Evolutionary conservation across 306 rosid genomes (phyloP), one percentile per base, ranked within the genome.

Genomic region (Boehmeria nivea): DNA sequence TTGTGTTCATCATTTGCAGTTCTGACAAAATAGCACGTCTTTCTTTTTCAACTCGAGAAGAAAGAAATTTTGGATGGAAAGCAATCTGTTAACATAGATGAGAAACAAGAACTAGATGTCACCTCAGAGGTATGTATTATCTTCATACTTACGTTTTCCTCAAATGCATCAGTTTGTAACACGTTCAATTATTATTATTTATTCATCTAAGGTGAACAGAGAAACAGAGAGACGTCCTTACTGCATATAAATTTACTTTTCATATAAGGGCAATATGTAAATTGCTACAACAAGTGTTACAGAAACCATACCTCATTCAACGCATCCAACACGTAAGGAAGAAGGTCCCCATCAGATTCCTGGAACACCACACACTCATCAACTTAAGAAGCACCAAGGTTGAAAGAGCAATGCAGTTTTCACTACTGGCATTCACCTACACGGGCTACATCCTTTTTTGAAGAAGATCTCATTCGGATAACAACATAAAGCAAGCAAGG

Each of bases 1-100:
- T 87, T 19, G 99, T 91, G 66, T 91, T 91, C 99, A 91, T 87
- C 99, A 91, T 91, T 72, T 91, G 99, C 69, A 91, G 80, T 77
- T 91, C 96, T 24, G 99, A 91, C 53, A 91, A 96, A 64, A 91
- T 91, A 40, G 99, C 99, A 55, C 94, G 95, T 46, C 96, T 80
- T 74, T 91, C 99, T 56, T 91, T 91, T 72, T 91, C 99, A 75
- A 91, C 87, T 63, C 99, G 81, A 57, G 99, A 91, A 58, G 99
- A 60, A 71, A 91, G 99, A 68, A 91, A 91, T 69, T 85, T 91
- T 6, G 99, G 99, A 60, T 87, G 89, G 80, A 91, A 91, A 31
- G 96, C 93, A 60, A 91, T 91, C 96, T 91, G 84, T 31, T 31
- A 31, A 31, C 2, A 2, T 31, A 31, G 2, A 10, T 31, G 9